Base-by-base conservation (phyloP, 192 early-diverging fungal genomes). In the Coemansia sp. region DNA sequence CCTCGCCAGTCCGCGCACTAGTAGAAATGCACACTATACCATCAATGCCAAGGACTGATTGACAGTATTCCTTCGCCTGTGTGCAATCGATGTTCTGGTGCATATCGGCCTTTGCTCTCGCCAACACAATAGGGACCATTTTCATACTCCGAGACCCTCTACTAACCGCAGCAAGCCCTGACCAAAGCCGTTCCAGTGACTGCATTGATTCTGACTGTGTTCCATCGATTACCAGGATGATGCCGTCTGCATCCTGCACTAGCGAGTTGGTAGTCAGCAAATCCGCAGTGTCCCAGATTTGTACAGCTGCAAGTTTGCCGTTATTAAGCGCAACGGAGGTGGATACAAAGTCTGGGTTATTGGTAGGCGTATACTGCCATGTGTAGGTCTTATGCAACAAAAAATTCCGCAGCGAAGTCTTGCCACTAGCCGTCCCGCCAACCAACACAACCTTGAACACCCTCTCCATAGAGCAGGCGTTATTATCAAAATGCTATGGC, bases 241-340 rank as follows among this genome's bases (percentile, higher is more conserved):
- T 58, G 23, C 65, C 77, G 61, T 80, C 77, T 23, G 77, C 77
- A 48, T 74, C 77, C 24, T 60, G 52, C 24, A 44, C 65, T 18
- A 80, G 68, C 54, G 77, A 80, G 25, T 59, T 56, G 19, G 71
- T 65, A 16, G 63, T 49, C 0, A 67, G 53, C 24, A 63, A 26
- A 47, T 64, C 66, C 27, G 38, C 28, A 5, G 77, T 80, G 68
- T 80, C 77, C 77, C 77, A 80, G 53, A 80, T 70, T 52, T 80
- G 77, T 18, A 80, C 62, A 3, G 77, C 71, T 5, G 61, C 56
- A 53, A 72, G 56, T 4, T 64, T 63, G 25, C 53, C 60, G 22
- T 9, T 31, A 30, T 67, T 58, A 22, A 71, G 65, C 27, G 58
- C 27, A 2, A 74, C 55, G 34, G 66, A 66, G 12, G 77, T 74